Percentiles rank a stretch among this genome's conserved stretches.
These are phyloP conservation scores for Penicillium manginii DNA, from an alignment of 495 filamentous ascomycete genomes.

Conservation along the genomic window DNA sequence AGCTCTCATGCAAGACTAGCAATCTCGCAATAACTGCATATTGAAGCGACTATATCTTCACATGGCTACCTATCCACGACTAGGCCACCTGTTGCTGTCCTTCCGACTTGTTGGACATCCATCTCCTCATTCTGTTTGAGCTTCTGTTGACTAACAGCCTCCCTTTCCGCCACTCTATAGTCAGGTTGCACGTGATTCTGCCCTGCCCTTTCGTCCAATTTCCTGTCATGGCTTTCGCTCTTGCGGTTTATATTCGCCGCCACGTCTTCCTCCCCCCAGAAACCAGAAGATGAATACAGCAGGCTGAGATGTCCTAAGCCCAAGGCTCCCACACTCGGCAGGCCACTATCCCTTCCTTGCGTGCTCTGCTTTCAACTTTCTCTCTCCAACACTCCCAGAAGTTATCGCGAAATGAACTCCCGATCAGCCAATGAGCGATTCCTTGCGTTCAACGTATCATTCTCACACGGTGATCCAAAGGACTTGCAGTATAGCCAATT, in stretches of 20 bases:
- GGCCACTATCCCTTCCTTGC: too few relatives aligned
- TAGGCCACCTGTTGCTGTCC: slow-evolving; percentile 33
- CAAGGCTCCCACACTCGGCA: too few relatives aligned
- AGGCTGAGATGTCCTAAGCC: too few relatives aligned
- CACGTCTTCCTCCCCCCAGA: slow-evolving; percentile 42
- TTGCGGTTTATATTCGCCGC: slow-evolving; percentile 50
- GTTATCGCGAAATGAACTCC: too few relatives aligned
- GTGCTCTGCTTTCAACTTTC: too few relatives aligned
- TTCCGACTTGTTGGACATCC: slow-evolving; percentile 34
- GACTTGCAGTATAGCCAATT: too few relatives aligned
- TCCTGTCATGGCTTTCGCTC: slow-evolving; percentile 46
- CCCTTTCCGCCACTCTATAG: slow-evolving; percentile 30
- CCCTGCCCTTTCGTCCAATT: slow-evolving; percentile 39
- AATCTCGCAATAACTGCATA: neutral
- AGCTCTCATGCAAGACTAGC: neutral
- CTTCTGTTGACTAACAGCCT: slow-evolving; percentile 33
- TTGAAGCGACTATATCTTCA: neutral
- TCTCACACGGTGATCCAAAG: too few relatives aligned
- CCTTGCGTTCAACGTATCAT: too few relatives aligned
- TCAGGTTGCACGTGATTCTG: slow-evolving; percentile 24
- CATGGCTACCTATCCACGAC: slow-evolving; percentile 26
- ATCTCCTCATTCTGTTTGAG: slow-evolving; percentile 35
- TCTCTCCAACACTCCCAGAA: too few relatives aligned
- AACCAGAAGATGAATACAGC: too few relatives aligned
- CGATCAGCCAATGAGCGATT: too few relatives aligned